Evolutionary conservation across 2,329 filamentous ascomycete species (phyloP), one percentile per base, ranked within the genome.

Genomic region (Chrysosphaeria jannelii): DNA sequence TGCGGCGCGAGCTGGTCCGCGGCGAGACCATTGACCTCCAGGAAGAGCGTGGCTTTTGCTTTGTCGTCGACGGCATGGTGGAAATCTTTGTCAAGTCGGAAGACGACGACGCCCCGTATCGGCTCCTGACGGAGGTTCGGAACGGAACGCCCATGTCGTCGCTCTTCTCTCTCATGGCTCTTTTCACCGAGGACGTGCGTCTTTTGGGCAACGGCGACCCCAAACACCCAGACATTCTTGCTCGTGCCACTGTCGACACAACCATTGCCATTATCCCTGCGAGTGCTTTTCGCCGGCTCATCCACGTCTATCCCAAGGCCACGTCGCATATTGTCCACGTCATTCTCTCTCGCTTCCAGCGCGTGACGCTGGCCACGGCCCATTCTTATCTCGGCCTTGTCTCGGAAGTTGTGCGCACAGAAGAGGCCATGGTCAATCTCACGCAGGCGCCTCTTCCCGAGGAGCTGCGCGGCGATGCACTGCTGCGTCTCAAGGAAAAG

Each of bases 91-190:
- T 97, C 42, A 93, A 91, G 41, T 91, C 81, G 2, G 27, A 32
- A n/a, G 67, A 69, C 14, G 48, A 54, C 20, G 46, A 50, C 19
- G 27, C 22, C 8, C 16, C 20, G 2, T 97, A 97, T 37, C 85
- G 93, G 40, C 56, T 97, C 19, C 52, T 97, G 25, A 97, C 85
- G 0, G 88, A 97, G 43, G 81, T 97, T 25, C 88, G 85, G 37
- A 97, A 97, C 36, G 85, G 85, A 9, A 79, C 85, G 2, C 81
- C 88, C 1, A 91, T 97, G 81, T 97, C 85, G 5, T 97, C 85
- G 0, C 47, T 97, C 2, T 97, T 97, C 43, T 93, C 85, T 1
- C 90, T 97, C 33, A 63, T 97, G 45, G 89, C 81, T 2, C 51
- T 97, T 0, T 97, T 97, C 38, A 97, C 85, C 3, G 85, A 97